phyloP scores from a whole-genome alignment of 1,139 yeast genomes.

The Hyphopichia buzzinii region DNA sequence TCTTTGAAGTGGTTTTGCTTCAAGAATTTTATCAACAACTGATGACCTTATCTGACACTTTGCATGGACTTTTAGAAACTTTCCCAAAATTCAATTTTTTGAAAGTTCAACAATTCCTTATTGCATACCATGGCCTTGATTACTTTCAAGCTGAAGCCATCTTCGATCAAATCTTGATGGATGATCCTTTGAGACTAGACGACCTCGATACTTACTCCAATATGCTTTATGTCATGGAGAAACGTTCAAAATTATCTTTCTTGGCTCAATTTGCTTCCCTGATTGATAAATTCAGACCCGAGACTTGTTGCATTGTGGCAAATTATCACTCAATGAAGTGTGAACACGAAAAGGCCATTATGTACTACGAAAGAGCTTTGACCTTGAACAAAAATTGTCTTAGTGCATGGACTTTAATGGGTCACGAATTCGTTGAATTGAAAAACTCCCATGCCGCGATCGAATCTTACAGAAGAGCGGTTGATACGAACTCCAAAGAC shows the following conservation, averaged over 20 bases:
- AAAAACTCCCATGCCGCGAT: slow-evolving; percentile 98
- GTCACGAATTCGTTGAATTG: slow-evolving; percentile 95
- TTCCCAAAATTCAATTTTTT: slow-evolving; percentile 76
- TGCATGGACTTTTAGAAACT: slow-evolving; percentile 45
- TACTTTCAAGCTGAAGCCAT: slow-evolving; percentile 75
- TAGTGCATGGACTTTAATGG: slow-evolving; percentile 98
- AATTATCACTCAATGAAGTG: slow-evolving; percentile 89
- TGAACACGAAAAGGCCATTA: slow-evolving; percentile 92
- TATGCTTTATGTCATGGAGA: slow-evolving; percentile 91
- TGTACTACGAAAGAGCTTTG: slow-evolving; percentile 88
- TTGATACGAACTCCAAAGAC: slow-evolving; percentile 83
- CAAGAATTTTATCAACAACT: slow-evolving; percentile 82
- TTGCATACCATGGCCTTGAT: slow-evolving; percentile 78
- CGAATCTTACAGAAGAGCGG: slow-evolving; percentile 91
- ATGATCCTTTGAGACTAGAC: slow-evolving; percentile 87
- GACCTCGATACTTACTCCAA: slow-evolving; percentile 91
- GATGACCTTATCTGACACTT: slow-evolving; percentile 45
- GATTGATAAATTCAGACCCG: slow-evolving; percentile 87
- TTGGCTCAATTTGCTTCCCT: slow-evolving; percentile 83
- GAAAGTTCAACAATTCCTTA: slow-evolving; percentile 75
- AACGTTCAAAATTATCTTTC: slow-evolving; percentile 76
- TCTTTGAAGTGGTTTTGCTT: slow-evolving; percentile 66
- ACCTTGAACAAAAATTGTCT: slow-evolving; percentile 76
- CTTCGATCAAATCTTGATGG: slow-evolving; percentile 69
- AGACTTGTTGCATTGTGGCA: slow-evolving; percentile 92